Percentiles rank a stretch among this genome's conserved stretches.
These are phyloP conservation scores for Diaporthe capsici DNA, from an alignment of 2,329 filamentous ascomycete species.

Conservation along the genomic window DNA sequence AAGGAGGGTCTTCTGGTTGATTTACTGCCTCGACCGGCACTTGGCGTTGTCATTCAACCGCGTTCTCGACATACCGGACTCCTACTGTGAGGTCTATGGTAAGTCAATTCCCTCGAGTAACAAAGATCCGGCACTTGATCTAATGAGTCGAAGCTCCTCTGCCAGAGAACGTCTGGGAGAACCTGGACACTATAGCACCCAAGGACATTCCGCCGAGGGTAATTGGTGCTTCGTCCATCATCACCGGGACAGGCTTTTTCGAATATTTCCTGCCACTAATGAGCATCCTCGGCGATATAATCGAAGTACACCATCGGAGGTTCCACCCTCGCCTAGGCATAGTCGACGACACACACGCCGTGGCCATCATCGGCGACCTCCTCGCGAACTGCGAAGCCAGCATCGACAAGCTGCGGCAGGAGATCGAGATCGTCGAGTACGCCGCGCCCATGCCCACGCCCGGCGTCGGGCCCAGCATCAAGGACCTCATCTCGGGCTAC, in stretches of 20 bases:
- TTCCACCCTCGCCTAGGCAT: slow-evolving; percentile 59
- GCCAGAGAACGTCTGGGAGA: slow-evolving; percentile 58
- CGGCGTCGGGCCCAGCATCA: slow-evolving; percentile 43
- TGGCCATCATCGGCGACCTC: slow-evolving; percentile 53
- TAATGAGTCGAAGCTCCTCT: slow-evolving; percentile 51
- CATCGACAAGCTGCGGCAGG: slow-evolving; percentile 50
- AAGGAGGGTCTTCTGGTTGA: slow-evolving; percentile 62
- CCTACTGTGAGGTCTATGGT: slow-evolving; percentile 59
- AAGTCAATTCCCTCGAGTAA: slow-evolving; percentile 26
- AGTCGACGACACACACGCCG: slow-evolving; percentile 52
- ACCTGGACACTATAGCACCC: slow-evolving; percentile 51
- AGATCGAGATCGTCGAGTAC: slow-evolving; percentile 42
- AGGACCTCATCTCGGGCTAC: slow-evolving; percentile 44
- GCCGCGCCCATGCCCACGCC: slow-evolving; percentile 28
- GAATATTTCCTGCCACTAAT: slow-evolving; percentile 66
- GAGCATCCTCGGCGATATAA: slow-evolving; percentile 63
- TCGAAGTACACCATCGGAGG: slow-evolving; percentile 60
- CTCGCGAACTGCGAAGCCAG: slow-evolving; percentile 57
- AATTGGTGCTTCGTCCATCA: slow-evolving; percentile 55
- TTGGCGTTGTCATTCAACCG: slow-evolving; percentile 62
- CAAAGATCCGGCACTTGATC: not conserved
- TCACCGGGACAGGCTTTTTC: slow-evolving; percentile 61
- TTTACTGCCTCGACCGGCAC: slow-evolving; percentile 63
- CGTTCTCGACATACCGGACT: slow-evolving; percentile 59
- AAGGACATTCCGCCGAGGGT: slow-evolving; percentile 51